phyloP scores from a whole-genome alignment of 2,329 filamentous ascomycete genomes.

The Venturia asperata region DNA sequence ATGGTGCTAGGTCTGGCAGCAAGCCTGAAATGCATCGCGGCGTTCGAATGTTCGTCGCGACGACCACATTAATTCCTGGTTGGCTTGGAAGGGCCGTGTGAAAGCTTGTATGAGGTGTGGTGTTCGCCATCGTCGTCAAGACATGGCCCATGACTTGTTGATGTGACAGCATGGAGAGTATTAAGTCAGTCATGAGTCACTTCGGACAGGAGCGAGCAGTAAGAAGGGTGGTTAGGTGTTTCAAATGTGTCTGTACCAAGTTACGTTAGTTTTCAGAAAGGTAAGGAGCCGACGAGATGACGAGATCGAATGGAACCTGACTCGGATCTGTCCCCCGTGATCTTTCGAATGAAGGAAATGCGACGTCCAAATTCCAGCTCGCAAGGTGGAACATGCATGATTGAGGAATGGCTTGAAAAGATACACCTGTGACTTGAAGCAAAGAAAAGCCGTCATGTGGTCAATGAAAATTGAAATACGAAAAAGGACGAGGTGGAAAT shows the following conservation, averaged over 20 bases:
- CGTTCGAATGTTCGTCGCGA: background rate
- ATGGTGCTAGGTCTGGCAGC: background rate
- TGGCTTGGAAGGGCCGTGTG: background rate
- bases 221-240: background rate
- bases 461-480: background rate
- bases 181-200: background rate
- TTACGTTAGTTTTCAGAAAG: background rate
- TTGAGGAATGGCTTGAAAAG: background rate
- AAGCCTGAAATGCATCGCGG: background rate
- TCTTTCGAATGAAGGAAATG: background rate
- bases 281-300: background rate
- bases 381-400: background rate
- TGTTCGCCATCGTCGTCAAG: constrained; percentile 1
- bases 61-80: background rate
- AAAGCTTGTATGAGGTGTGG: background rate
- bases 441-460: background rate
- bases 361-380: background rate
- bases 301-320: background rate
- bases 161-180: constrained; percentile 20
- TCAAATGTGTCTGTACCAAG: background rate
- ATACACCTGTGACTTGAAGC: background rate
- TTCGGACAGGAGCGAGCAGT: background rate
- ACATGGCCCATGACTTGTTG: background rate
- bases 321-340: background rate
- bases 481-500: background rate